phyloP scores from a whole-genome alignment of 208 protist genomes.

The Acanthamoeba polyphaga region DNA sequence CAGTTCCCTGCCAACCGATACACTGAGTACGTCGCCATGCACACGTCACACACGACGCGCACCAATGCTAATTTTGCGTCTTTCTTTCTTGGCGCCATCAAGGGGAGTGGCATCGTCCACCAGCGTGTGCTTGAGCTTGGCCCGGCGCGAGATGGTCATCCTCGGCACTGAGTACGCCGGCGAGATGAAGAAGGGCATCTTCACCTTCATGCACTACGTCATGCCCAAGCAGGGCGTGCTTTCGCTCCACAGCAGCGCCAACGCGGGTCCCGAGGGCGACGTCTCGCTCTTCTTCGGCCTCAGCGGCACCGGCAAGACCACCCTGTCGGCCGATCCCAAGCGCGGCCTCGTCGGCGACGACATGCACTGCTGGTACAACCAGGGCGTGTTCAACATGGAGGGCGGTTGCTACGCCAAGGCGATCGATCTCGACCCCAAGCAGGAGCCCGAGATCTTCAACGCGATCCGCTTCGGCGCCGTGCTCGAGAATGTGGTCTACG shows the following conservation, averaged over 20 bases:
- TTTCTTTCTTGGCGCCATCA: background rate
- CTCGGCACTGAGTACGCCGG: conserved; percentile 97
- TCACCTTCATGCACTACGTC: conserved; percentile 97
- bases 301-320: conserved; percentile 93
- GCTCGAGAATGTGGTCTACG: conserved; percentile 92
- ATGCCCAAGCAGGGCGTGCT: conserved; percentile 95
- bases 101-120: conserved; percentile 90
- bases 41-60: conserved; percentile 80
- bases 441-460: conserved; percentile 92
- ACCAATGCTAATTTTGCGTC: background rate
- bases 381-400: conserved; percentile 90
- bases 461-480: conserved; percentile 91
- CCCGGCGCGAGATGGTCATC: conserved; percentile 94
- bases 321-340: conserved; percentile 90
- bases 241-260: conserved; percentile 95
- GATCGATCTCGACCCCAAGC: conserved; percentile 86
- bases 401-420: conserved; percentile 93
- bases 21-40: conserved; percentile 92
- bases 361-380: conserved; percentile 92
- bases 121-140: conserved; percentile 93
- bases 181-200: conserved; percentile 99
- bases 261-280: conserved; percentile 91
- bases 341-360: conserved; percentile 92
- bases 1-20: conserved; percentile 93
- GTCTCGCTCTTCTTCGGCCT: conserved; percentile 92